phyloP scores from a whole-genome alignment of 2,329 filamentous ascomycete genomes.

The Alternaria burnsii region DNA sequence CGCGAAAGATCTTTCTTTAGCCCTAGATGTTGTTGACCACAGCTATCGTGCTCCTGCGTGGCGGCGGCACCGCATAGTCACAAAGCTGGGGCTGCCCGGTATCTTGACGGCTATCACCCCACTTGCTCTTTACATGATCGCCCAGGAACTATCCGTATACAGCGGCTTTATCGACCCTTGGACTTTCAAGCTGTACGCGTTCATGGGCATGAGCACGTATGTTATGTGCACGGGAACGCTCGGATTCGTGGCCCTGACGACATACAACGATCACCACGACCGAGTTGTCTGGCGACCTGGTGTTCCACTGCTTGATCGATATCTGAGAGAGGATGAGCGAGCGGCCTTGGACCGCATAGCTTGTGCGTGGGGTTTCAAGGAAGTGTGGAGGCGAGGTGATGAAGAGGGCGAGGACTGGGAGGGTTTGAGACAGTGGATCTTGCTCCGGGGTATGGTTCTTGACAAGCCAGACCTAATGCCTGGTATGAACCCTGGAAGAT shows the following conservation, averaged over 20 bases:
- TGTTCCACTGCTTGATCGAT: constrained; percentile 79
- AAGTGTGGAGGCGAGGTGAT: constrained; percentile 80
- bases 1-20: constrained; percentile 77
- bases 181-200: constrained; percentile 78
- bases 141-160: constrained; percentile 70
- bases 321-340: constrained; percentile 89
- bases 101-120: constrained; percentile 67
- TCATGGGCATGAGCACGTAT: constrained; percentile 84
- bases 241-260: constrained; percentile 83
- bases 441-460: constrained; percentile 85
- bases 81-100: constrained; percentile 68
- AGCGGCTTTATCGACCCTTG: constrained; percentile 80
- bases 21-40: constrained; percentile 77
- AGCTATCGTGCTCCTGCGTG: constrained; percentile 74
- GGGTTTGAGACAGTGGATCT: constrained; percentile 80
- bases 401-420: constrained; percentile 94
- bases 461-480: constrained; percentile 91
- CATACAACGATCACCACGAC: constrained; percentile 93
- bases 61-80: constrained; percentile 71
- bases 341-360: constrained; percentile 87
- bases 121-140: constrained; percentile 73
- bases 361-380: constrained; percentile 89
- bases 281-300: constrained; percentile 90
- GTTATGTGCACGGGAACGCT: constrained; percentile 81
- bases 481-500: constrained; percentile 72